Evolutionary conservation across 257 asterid genomes (phyloP).

Genomic region (Rubia yunnanensis): DNA sequence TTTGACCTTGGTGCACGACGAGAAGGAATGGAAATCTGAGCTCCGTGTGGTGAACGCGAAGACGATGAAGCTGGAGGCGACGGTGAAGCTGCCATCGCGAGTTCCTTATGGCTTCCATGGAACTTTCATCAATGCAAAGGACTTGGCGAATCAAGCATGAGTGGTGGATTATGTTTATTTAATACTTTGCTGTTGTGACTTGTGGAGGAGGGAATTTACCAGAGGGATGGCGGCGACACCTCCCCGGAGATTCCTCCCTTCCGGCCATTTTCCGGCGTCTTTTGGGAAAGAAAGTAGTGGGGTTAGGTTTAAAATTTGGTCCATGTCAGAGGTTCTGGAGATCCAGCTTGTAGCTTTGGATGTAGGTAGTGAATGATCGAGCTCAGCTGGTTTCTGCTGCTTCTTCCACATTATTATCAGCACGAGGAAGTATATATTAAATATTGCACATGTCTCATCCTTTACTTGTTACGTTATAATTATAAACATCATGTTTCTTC

Average conservation of each 20-base stretch:
- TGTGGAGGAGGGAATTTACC: conserved; percentile 46
- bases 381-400: conserved; percentile 87
- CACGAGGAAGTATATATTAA: conserved; percentile 16
- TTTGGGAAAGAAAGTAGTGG: not conserved
- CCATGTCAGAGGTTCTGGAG: conserved; percentile 45
- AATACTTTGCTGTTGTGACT: too few species aligned
- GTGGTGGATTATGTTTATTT: not conserved
- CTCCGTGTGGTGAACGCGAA: conserved; percentile 66
- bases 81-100: conserved; percentile 66
- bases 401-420: conserved; percentile 34
- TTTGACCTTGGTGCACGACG: conserved; percentile 76
- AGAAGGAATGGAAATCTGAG: conserved; percentile 62
- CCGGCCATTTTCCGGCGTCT: not conserved
- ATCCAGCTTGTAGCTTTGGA: conserved; percentile 84
- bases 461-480: not conserved
- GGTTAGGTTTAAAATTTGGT: conserved; percentile 1
- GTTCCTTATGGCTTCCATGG: conserved; percentile 98
- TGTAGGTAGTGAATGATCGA: conserved; percentile 56
- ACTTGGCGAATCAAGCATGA: conserved; percentile 48
- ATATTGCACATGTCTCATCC: conserved; percentile 15
- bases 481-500: not conserved
- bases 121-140: conserved; percentile 57
- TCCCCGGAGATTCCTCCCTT: conserved; percentile 71
- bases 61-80: conserved; percentile 59
- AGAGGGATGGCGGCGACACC: conserved; percentile 65